Conservation (phyloP, 2,329 filamentous ascomycete genomes). For the Hypoxylon sp. region DNA sequence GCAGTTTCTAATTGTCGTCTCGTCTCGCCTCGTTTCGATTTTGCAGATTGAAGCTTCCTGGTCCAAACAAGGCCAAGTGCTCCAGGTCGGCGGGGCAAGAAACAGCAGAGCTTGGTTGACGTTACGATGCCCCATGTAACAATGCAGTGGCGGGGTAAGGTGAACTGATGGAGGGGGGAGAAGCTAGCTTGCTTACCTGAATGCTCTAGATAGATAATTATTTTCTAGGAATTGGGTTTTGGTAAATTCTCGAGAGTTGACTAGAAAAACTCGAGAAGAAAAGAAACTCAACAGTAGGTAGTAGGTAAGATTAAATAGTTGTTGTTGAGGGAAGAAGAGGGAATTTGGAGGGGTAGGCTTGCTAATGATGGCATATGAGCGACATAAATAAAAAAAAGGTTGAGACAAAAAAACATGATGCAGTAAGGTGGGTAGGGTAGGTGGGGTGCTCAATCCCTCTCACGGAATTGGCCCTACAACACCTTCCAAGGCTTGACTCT, state of each 20-base stretch:
- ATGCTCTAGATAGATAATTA: conserved; percentile 5
- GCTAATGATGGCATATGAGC: conserved; percentile 37
- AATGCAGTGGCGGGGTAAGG: conserved; percentile 32
- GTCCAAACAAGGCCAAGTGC: conserved; percentile 28
- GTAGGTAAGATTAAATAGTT: conserved; percentile 32
- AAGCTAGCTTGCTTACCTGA: conserved; percentile 23
- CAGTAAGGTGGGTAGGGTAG: conserved; percentile 21
- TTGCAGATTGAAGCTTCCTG: conserved; percentile 15
- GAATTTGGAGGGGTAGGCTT: conserved; percentile 32
- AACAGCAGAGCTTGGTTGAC: conserved; percentile 25
- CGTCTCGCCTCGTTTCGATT: conserved; percentile 9
- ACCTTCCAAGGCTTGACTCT: conserved; percentile 4
- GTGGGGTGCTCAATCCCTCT: conserved; percentile 32
- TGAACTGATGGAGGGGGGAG: conserved; percentile 16
- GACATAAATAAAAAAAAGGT: conserved; percentile 37
- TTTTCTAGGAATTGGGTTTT: conserved; percentile 5
- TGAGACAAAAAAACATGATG: conserved; percentile 36
- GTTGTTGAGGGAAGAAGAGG: conserved; percentile 31
- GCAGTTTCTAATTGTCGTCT: conserved; percentile 13
- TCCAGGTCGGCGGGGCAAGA: conserved; percentile 29
- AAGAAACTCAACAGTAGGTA: conserved; percentile 2
- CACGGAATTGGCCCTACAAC: conserved; percentile 15
- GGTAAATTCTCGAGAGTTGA: conserved; percentile 19
- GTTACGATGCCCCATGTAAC: conserved; percentile 25
- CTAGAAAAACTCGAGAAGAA: conserved; percentile 19